Evolutionary conservation across 495 filamentous ascomycete species (phyloP).

Genomic region (Penicillium cosmopolitanum): DNA sequence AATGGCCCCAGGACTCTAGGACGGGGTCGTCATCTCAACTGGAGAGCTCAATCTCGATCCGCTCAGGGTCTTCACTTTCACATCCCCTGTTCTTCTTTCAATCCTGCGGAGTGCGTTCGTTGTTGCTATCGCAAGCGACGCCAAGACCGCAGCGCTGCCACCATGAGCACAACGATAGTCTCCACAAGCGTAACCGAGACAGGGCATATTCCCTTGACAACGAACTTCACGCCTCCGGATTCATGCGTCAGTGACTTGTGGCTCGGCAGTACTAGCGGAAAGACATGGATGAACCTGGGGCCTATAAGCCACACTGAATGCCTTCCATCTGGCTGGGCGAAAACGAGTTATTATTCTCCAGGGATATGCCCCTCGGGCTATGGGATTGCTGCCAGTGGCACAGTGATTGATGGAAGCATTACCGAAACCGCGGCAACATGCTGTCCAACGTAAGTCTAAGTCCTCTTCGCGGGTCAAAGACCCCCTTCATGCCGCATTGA

Average conservation of each 20-base stretch:
- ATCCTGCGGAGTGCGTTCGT: no score
- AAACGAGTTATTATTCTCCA: constrained; percentile 11
- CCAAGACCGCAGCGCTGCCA: background rate
- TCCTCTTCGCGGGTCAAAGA: background rate
- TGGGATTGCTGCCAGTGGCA: background rate
- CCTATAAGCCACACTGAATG: constrained; percentile 7
- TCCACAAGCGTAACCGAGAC: background rate
- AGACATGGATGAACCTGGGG: constrained; percentile 16
- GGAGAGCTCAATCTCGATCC: no score
- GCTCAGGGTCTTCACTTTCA: no score
- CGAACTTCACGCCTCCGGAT: constrained; percentile 10
- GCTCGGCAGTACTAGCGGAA: constrained; percentile 5
- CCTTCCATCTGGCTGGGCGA: constrained; percentile 13
- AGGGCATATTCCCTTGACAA: constrained; percentile 9
- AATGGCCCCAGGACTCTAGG: no score
- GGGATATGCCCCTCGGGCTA: constrained; percentile 13
- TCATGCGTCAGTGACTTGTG: constrained; percentile 15
- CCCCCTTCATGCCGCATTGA: background rate
- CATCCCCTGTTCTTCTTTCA: no score
- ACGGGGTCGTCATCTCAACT: no score
- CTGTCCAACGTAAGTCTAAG: constrained; percentile 4
- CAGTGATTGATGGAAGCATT: background rate
- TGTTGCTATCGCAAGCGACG: background rate
- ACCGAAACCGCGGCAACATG: constrained; percentile 2
- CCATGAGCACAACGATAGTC: background rate